phyloP scores from a whole-genome alignment of 805 yeast genomes.

The Wilhelminamyces savonicus region DNA sequence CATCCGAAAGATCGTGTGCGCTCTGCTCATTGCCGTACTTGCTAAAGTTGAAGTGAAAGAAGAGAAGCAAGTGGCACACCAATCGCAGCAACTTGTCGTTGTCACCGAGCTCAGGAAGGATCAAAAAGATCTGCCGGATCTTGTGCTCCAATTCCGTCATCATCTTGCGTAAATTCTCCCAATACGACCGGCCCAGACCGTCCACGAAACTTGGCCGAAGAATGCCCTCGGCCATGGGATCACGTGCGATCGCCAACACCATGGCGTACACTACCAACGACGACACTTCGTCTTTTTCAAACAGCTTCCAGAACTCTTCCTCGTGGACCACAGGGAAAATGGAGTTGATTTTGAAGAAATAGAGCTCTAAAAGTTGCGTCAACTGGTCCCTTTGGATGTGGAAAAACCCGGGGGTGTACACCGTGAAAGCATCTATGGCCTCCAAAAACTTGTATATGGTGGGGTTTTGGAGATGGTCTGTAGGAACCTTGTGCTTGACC shows the following conservation, averaged over 20 bases:
- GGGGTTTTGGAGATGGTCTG: too few species aligned
- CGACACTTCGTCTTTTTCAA: slow-evolving; percentile 28
- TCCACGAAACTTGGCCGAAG: slow-evolving; percentile 8
- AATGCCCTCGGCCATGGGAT: slow-evolving; percentile 19
- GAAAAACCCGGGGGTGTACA: slow-evolving; percentile 11
- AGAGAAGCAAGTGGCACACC: slow-evolving; percentile 12
- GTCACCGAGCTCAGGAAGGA: slow-evolving; percentile 18
- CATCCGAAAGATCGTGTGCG: slow-evolving; percentile 13
- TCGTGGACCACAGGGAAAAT: slow-evolving; percentile 37
- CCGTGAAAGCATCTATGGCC: slow-evolving; percentile 10
- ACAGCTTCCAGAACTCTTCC: slow-evolving; percentile 29
- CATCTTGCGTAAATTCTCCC: slow-evolving; percentile 5
- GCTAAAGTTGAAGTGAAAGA: slow-evolving; percentile 12
- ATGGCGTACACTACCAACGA: slow-evolving; percentile 37
- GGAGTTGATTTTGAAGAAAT: slow-evolving; percentile 33
- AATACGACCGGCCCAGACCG: slow-evolving; percentile 1
- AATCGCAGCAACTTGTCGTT: slow-evolving; percentile 13
- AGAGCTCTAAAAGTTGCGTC: slow-evolving; percentile 29
- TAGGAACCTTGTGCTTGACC: too few species aligned
- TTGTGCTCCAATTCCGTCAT: slow-evolving; percentile 12
- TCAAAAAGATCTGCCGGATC: slow-evolving; percentile 12
- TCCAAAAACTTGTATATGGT: slow-evolving; percentile 8
- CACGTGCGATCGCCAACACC: slow-evolving; percentile 35
- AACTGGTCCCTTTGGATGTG: slow-evolving; percentile 4
- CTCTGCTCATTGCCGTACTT: slow-evolving; percentile 17